Evolutionary conservation across 495 filamentous ascomycete species (phyloP).

Genomic region (Trypethelium eluteriae): DNA sequence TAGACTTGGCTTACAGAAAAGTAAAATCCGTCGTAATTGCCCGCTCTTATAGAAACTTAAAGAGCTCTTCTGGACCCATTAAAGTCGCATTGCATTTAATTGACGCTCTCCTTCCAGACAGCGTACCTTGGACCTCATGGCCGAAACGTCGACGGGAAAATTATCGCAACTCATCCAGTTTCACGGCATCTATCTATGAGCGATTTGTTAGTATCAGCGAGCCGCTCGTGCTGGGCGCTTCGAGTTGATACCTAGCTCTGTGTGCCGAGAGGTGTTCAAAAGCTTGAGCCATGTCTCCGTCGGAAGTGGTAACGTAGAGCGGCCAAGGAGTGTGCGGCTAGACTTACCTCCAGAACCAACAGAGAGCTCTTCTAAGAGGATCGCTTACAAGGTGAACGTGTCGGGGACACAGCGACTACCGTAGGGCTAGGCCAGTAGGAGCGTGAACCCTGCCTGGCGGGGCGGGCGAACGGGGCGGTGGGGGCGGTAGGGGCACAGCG

Average conservation of each 20-base stretch:
- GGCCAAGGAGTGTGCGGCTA: background rate
- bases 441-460: background rate
- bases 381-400: background rate
- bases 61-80: background rate
- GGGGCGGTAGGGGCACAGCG: background rate
- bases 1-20: background rate
- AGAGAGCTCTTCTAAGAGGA: background rate
- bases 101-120: background rate
- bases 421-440: background rate
- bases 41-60: background rate
- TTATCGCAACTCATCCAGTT: background rate
- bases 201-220: background rate
- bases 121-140: background rate
- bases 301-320: background rate
- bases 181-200: background rate
- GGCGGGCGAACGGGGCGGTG: background rate
- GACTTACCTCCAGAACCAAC: background rate
- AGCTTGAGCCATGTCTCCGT: background rate
- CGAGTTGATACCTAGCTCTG: background rate
- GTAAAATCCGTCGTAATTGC: background rate
- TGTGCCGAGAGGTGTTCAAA: background rate
- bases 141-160: background rate
- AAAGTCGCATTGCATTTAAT: background rate
- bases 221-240: background rate
- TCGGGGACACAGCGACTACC: background rate